These are phyloP conservation scores for Rhizomucor pusillus DNA, from an alignment of 371 early-diverging fungal species.

Conservation along the genomic window DNA sequence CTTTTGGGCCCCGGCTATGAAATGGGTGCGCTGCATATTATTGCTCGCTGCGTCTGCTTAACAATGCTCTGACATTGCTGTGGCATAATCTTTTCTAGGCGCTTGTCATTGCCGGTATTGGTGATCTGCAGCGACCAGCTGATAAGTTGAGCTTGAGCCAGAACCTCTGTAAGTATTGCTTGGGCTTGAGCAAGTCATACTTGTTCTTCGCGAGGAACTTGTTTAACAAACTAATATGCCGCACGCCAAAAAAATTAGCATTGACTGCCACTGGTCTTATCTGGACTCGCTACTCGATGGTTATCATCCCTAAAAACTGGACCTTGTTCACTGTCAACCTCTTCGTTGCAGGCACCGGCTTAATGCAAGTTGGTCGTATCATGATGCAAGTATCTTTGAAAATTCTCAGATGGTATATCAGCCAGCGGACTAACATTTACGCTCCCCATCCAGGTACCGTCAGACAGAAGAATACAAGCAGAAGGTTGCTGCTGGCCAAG, in stretches of 20 bases:
- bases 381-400: constrained; percentile 50
- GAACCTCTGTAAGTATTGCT: constrained; percentile 56
- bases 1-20: constrained; percentile 52
- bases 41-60: neutral
- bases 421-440: neutral
- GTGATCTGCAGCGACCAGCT: constrained; percentile 89
- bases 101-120: constrained; percentile 78
- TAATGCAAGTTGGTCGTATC: constrained; percentile 84
- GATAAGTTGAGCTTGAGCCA: constrained; percentile 87
- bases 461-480: constrained; percentile 28
- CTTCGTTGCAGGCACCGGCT: constrained; percentile 89
- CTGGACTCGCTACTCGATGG: constrained; percentile 94
- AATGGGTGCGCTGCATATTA: constrained; percentile 31
- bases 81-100: constrained; percentile 20
- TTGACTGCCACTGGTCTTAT: constrained; percentile 93
- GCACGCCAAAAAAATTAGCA: constrained; percentile 44
- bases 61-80: neutral
- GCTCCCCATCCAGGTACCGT: constrained; percentile 8
- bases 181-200: neutral
- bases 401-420: no score
- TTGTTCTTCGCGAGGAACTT: neutral
- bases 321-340: constrained; percentile 86
- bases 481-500: constrained; percentile 16
- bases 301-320: constrained; percentile 92
- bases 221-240: neutral